phyloP scores from a whole-genome alignment of 1,284 basidiomycete genomes.

The Ustilago xerochloae region DNA sequence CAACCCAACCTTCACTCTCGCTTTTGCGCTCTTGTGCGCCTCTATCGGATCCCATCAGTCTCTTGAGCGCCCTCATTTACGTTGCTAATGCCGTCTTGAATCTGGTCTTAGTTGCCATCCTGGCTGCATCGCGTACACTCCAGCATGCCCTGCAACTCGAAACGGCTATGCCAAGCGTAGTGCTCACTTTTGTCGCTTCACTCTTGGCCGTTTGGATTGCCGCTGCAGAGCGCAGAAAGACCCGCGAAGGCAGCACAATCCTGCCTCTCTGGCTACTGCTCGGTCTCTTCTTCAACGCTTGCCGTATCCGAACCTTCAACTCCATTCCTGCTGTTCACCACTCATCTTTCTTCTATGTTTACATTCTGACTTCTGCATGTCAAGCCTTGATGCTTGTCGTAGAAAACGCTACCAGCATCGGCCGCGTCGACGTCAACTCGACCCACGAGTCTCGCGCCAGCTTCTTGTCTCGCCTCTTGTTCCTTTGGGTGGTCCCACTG shows the following conservation, averaged over 20 bases:
- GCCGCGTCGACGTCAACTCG: conserved; percentile 16
- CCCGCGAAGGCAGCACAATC: conserved; percentile 35
- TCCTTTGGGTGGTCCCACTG: conserved; percentile 53
- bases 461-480: conserved; percentile 52
- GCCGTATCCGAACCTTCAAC: conserved; percentile 48
- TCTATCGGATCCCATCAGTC: conserved; percentile 36
- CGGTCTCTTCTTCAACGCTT: conserved; percentile 41
- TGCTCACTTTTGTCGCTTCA: conserved; percentile 34
- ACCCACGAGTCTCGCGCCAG: conserved; percentile 47
- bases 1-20: conserved; percentile 12
- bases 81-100: conserved; percentile 31
- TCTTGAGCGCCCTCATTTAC: conserved; percentile 30
- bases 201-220: conserved; percentile 32
- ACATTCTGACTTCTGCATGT: conserved; percentile 28
- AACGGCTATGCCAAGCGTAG: conserved; percentile 25
- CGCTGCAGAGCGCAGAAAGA: conserved; percentile 42
- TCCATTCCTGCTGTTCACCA: conserved; percentile 24
- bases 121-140: conserved; percentile 6
- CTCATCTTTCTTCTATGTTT: conserved; percentile 42
- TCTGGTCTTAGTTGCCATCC: conserved; percentile 17
- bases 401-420: conserved; percentile 45
- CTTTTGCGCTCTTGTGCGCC: conserved; percentile 23
- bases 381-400: conserved; percentile 44
- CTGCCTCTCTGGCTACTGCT: conserved; percentile 52
- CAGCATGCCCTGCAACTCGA: conserved; percentile 10